These are phyloP conservation scores for Pseudopithomyces maydicus DNA, from an alignment of 2,329 filamentous ascomycete genomes.

Conservation along the genomic window DNA sequence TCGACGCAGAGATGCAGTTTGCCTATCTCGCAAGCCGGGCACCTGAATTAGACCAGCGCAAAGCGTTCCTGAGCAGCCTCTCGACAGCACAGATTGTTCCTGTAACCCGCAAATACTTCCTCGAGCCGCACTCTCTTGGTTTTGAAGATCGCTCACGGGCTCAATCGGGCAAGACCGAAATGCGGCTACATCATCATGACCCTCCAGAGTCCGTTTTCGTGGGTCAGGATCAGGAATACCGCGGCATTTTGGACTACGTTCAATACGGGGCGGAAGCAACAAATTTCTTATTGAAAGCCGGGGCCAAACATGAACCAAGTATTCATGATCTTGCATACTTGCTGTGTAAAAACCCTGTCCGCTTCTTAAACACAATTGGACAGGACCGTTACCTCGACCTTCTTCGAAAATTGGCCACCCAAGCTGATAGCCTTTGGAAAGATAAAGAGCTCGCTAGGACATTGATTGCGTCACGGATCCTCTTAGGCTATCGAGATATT, in stretches of 20 bases:
- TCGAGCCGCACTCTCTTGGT: constrained; percentile 34
- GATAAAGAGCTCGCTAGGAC: constrained; percentile 78
- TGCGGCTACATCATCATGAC: constrained; percentile 58
- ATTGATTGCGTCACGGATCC: constrained; percentile 75
- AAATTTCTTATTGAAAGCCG: constrained; percentile 83
- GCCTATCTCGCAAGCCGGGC: constrained; percentile 81
- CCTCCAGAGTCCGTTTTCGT: constrained; percentile 80
- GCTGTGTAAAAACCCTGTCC: constrained; percentile 81
- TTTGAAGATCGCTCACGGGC: constrained; percentile 39
- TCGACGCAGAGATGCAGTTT: constrained; percentile 74
- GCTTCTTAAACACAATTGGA: constrained; percentile 79
- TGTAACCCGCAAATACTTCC: constrained; percentile 40
- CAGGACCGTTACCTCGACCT: constrained; percentile 86
- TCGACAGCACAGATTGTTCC: constrained; percentile 45
- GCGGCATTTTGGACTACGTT: constrained; percentile 95
- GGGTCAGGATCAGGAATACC: constrained; percentile 73
- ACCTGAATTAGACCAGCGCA: constrained; percentile 66
- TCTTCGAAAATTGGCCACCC: constrained; percentile 79
- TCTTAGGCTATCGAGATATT: constrained; percentile 80
- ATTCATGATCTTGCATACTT: constrained; percentile 83
- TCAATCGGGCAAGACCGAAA: constrained; percentile 40
- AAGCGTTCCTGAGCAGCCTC: constrained; percentile 28
- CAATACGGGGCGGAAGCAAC: constrained; percentile 91
- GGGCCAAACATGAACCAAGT: constrained; percentile 89
- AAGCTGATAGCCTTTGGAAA: constrained; percentile 69